Evolutionary conservation across 208 protist species (phyloP).

Genomic region (Wallacemonas sp.): DNA sequence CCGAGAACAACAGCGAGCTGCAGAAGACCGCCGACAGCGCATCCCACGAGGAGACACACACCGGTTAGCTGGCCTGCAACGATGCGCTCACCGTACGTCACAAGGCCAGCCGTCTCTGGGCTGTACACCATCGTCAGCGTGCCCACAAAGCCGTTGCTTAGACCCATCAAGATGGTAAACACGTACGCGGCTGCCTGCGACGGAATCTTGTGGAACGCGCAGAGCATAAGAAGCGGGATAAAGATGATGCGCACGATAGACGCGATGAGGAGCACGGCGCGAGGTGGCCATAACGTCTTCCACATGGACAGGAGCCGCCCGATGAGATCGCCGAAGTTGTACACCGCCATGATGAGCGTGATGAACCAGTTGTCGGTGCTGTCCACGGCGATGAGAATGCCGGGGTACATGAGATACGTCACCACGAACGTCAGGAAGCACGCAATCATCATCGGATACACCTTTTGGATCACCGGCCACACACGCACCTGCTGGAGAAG

Average conservation of each 20-base stretch:
- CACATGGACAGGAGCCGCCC: conserved; percentile 51
- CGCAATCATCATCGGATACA: conserved; percentile 75
- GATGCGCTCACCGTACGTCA: conserved; percentile 54
- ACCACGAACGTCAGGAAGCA: conserved; percentile 60
- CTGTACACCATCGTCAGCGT: conserved; percentile 77
- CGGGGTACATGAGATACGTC: conserved; percentile 80
- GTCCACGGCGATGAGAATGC: conserved; percentile 64
- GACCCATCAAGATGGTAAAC: conserved; percentile 41
- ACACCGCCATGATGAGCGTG: conserved; percentile 67
- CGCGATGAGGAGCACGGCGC: conserved; percentile 30
- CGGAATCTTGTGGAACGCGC: conserved; percentile 53
- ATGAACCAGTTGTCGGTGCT: conserved; percentile 56
- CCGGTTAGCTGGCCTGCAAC: conserved; percentile 62
- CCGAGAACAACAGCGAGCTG: conserved; percentile 17
- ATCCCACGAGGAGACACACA: conserved; percentile 65
- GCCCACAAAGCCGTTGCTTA: conserved; percentile 78
- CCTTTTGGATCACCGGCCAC: conserved; percentile 60
- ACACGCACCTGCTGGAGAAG: conserved; percentile 56
- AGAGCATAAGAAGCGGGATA: conserved; percentile 71
- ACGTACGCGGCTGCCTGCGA: conserved; percentile 47
- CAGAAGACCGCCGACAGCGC: conserved; percentile 33
- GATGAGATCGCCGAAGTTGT: conserved; percentile 65
- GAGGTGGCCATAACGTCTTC: conserved; percentile 43
- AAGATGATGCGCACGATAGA: conserved; percentile 49
- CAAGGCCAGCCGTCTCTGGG: conserved; percentile 38